Percentiles rank a stretch among this genome's conserved stretches.
phyloP scores from a whole-genome alignment of 495 filamentous ascomycete species.

The Aspergillus leporis region DNA sequence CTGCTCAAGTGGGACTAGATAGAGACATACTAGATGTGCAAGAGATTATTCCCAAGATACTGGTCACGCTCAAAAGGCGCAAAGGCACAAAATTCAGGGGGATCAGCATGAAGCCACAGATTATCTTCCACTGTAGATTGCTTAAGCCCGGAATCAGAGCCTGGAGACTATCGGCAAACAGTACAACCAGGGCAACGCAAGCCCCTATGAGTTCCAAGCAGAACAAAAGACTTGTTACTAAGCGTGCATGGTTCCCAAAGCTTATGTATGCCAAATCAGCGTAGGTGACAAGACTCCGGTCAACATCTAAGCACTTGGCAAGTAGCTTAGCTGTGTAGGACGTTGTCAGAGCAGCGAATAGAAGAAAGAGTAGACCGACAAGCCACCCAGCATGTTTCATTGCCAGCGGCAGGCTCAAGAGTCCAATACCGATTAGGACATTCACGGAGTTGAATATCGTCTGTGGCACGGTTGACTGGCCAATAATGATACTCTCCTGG shows the following conservation, averaged over 20 bases:
- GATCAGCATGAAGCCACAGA: constrained; percentile 78
- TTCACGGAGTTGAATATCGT: constrained; percentile 98
- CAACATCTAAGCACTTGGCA: constrained; percentile 85
- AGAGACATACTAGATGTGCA: constrained; percentile 76
- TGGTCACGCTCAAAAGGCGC: constrained; percentile 82
- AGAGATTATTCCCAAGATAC: constrained; percentile 84
- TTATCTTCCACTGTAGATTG: constrained; percentile 77
- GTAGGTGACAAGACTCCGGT: constrained; percentile 80
- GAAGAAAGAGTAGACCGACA: constrained; percentile 73
- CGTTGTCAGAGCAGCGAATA: constrained; percentile 71
- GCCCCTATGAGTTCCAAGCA: constrained; percentile 84
- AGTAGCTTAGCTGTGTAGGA: constrained; percentile 85
- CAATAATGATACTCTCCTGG: constrained; percentile 76
- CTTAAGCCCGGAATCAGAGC: constrained; percentile 74
- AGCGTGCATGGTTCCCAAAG: constrained; percentile 79
- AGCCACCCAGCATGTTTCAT: constrained; percentile 92
- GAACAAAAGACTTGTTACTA: constrained; percentile 83
- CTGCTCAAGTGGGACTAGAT: neutral
- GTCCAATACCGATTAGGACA: constrained; percentile 86
- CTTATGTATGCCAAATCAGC: constrained; percentile 91
- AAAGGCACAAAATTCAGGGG: constrained; percentile 87
- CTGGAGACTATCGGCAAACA: constrained; percentile 89
- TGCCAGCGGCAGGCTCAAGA: constrained; percentile 86
- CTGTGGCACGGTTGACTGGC: constrained; percentile 91
- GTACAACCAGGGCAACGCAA: constrained; percentile 86